phyloP scores from a whole-genome alignment of 208 protist genomes.

The Leishmania aethiopica region DNA sequence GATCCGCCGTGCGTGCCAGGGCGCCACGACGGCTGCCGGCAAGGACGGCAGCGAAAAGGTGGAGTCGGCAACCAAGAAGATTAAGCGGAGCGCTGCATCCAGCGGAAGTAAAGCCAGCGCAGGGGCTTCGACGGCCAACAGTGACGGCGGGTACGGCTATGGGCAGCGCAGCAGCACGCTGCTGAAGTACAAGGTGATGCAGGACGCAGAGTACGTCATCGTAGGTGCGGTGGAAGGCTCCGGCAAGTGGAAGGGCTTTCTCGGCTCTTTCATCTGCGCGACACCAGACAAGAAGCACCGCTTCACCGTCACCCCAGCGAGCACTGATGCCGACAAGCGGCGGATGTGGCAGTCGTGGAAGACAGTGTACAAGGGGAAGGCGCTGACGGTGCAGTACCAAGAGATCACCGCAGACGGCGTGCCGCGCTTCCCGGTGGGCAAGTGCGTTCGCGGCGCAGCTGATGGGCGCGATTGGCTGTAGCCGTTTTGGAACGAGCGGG shows the following conservation, averaged over 20 bases:
- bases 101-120: not conserved
- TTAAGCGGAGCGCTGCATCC: not conserved
- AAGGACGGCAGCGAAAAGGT: conserved; percentile 9
- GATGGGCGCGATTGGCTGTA: conserved; percentile 83
- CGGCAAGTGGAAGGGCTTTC: conserved; percentile 81
- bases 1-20: conserved; percentile 57
- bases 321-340: conserved; percentile 64
- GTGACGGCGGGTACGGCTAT: conserved; percentile 72
- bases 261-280: conserved; percentile 85
- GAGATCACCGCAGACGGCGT: conserved; percentile 81
- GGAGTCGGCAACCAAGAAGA: conserved; percentile 4
- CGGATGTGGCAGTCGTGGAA: conserved; percentile 72
- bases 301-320: conserved; percentile 84
- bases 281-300: conserved; percentile 47
- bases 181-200: conserved; percentile 93
- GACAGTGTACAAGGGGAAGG: conserved; percentile 74
- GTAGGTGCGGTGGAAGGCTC: conserved; percentile 78
- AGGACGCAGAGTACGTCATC: conserved; percentile 89
- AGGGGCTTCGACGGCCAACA: not conserved
- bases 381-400: conserved; percentile 89
- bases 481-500: not conserved
- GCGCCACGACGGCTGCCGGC: not conserved
- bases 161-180: conserved; percentile 77
- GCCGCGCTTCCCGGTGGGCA: conserved; percentile 87
- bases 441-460: conserved; percentile 71